Evolutionary conservation across 495 filamentous ascomycete genomes (phyloP).

Genomic region (Lentithecium fluviatile): DNA sequence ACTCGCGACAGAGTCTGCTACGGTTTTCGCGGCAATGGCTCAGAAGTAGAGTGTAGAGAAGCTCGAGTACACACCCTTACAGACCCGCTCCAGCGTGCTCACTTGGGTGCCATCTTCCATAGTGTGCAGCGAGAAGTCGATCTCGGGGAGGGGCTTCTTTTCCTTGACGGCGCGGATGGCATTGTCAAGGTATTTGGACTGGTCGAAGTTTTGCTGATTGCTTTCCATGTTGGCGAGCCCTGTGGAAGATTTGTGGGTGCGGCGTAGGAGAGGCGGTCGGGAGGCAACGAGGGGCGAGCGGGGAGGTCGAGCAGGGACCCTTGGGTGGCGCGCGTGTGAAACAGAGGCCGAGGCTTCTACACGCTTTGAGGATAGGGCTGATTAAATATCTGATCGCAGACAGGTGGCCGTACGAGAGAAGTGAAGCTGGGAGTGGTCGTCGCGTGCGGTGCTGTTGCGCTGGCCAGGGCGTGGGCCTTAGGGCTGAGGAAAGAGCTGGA

Average conservation of each 20-base stretch:
- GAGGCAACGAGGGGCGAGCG: constrained; percentile 29
- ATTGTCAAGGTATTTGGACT: constrained; percentile 44
- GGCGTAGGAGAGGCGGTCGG: background rate
- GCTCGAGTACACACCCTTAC: constrained; percentile 71
- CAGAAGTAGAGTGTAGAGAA: background rate
- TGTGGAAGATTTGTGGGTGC: constrained; percentile 9
- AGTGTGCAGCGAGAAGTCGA: constrained; percentile 94
- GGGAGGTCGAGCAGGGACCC: constrained; percentile 11
- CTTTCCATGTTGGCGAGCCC: constrained; percentile 22
- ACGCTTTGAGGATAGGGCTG: constrained; percentile 11
- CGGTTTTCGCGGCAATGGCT: background rate
- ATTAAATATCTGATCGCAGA: constrained; percentile 1
- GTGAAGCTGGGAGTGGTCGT: constrained; percentile 1
- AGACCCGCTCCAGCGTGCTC: constrained; percentile 90
- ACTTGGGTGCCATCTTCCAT: constrained; percentile 97
- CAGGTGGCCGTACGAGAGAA: background rate
- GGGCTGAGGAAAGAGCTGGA: constrained; percentile 29
- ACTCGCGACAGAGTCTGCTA: background rate
- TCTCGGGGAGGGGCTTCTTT: constrained; percentile 93
- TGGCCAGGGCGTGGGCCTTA: constrained; percentile 13
- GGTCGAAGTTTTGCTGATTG: constrained; percentile 30
- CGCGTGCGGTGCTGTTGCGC: constrained; percentile 15
- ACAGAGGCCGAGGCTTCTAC: constrained; percentile 25
- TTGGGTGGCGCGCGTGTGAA: constrained; percentile 27
- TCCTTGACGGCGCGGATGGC: constrained; percentile 73